Conservation (phyloP, 2,329 filamentous ascomycete genomes). For the Colletotrichum gloeosporioides region DNA sequence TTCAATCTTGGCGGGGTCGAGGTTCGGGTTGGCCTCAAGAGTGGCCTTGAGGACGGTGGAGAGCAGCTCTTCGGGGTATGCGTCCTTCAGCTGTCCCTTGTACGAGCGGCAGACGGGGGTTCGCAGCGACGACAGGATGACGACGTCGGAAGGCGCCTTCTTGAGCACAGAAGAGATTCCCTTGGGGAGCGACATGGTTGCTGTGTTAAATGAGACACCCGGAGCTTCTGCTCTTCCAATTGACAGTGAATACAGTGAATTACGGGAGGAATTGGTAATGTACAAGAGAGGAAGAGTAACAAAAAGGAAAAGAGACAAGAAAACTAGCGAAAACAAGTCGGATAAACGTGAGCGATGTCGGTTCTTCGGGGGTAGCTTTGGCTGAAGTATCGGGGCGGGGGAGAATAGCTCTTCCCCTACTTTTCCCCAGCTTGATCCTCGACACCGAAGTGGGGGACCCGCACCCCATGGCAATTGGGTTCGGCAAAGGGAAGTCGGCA, state of each 20-base stretch:
- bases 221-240: neutral
- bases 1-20: slow-evolving; percentile 72
- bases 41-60: slow-evolving; percentile 71
- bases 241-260: neutral
- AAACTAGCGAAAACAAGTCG: slow-evolving; percentile 6
- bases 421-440: slow-evolving; percentile 14
- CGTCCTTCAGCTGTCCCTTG: slow-evolving; percentile 84
- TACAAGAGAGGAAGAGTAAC: neutral
- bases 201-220: neutral
- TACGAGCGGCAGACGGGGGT: slow-evolving; percentile 86
- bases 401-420: slow-evolving; percentile 20
- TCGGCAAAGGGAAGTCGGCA: slow-evolving; percentile 7
- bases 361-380: slow-evolving; percentile 8
- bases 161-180: slow-evolving; percentile 78
- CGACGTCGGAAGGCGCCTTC: slow-evolving; percentile 81
- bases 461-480: slow-evolving; percentile 19
- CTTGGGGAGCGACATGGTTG: slow-evolving; percentile 58
- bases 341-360: slow-evolving; percentile 14
- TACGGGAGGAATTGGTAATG: neutral
- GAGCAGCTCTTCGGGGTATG: slow-evolving; percentile 90
- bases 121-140: slow-evolving; percentile 89
- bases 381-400: slow-evolving; percentile 9
- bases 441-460: slow-evolving; percentile 16
- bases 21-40: slow-evolving; percentile 72
- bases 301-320: neutral